Evolutionary conservation across 371 early-diverging fungal species (phyloP).

Genomic region (Smittium mucronatum): DNA sequence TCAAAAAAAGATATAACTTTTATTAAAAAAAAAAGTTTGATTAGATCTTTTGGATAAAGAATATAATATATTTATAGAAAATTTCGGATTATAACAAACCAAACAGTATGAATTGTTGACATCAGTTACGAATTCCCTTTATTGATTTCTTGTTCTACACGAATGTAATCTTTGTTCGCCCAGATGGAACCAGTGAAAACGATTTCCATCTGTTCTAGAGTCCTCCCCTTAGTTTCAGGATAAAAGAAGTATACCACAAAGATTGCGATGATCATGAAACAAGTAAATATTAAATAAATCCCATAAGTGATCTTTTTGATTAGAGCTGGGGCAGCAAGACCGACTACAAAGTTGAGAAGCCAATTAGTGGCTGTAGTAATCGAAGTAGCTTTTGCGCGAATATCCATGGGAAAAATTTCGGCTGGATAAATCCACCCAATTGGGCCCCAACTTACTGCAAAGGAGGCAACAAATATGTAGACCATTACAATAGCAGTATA

Average conservation of each 20-base stretch:
- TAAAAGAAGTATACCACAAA: conserved; percentile 48
- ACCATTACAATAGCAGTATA: conserved; percentile 49
- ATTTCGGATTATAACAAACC: too few relatives aligned
- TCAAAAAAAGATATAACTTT: too few relatives aligned
- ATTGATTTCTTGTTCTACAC: too few relatives aligned
- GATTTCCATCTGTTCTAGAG: conserved; percentile 61
- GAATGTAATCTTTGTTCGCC: conserved; percentile 17
- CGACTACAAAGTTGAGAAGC: conserved; percentile 60
- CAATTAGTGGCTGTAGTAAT: conserved; percentile 83
- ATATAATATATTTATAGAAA: too few relatives aligned
- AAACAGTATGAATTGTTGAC: too few relatives aligned
- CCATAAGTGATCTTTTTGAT: conserved; percentile 48
- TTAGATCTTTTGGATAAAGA: too few relatives aligned
- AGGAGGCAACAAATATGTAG: conserved; percentile 56
- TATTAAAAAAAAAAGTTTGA: too few relatives aligned
- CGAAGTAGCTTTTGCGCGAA: conserved; percentile 71
- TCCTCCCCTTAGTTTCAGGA: conserved; percentile 71
- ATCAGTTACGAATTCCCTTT: too few relatives aligned
- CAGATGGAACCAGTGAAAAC: conserved; percentile 25
- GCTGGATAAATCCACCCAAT: conserved; percentile 86
- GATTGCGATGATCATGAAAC: conserved; percentile 42
- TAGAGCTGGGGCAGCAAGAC: conserved; percentile 48
- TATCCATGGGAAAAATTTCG: conserved; percentile 67
- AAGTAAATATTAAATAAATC: conserved; percentile 50
- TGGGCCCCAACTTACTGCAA: conserved; percentile 84